Percentiles rank a stretch among this genome's conserved stretches.
phyloP scores from a whole-genome alignment of 1,139 yeast genomes.

The Pichia sp. region DNA sequence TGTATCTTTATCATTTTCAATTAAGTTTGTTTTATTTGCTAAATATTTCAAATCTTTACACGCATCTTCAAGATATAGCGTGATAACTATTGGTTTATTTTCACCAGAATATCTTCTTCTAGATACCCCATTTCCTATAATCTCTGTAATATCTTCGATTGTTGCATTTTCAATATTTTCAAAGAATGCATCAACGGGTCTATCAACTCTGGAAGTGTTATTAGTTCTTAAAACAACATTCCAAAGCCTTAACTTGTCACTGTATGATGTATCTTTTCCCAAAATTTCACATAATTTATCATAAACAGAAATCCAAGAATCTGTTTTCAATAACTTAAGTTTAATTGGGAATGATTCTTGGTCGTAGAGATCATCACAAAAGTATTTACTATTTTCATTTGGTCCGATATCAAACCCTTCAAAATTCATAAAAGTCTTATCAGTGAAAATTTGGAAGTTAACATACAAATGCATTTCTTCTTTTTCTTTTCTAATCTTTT shows the following conservation, averaged over 20 bases:
- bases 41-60: constrained; percentile 16
- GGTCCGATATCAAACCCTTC: constrained; percentile 77
- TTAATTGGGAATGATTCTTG: constrained; percentile 44
- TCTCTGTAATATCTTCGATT: constrained; percentile 23
- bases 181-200: constrained; percentile 36
- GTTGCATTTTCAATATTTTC: constrained; percentile 27
- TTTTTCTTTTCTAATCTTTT: constrained; percentile 47
- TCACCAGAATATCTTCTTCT: constrained; percentile 14
- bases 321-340: constrained; percentile 53
- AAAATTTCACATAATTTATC: constrained; percentile 43
- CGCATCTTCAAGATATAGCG: constrained; percentile 25
- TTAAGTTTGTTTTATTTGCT: constrained; percentile 3
- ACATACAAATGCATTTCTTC: constrained; percentile 78
- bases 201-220: constrained; percentile 62
- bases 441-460: constrained; percentile 47
- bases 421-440: constrained; percentile 47
- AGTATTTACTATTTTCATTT: constrained; percentile 43
- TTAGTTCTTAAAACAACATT: constrained; percentile 64
- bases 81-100: constrained; percentile 16
- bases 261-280: constrained; percentile 30
- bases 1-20: constrained; percentile 1
- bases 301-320: constrained; percentile 36
- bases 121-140: constrained; percentile 15
- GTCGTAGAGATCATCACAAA: constrained; percentile 42
- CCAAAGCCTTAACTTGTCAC: constrained; percentile 51